Conservation (phyloP, 352 stramenopile genomes). For the Bremia lactucae region DNA sequence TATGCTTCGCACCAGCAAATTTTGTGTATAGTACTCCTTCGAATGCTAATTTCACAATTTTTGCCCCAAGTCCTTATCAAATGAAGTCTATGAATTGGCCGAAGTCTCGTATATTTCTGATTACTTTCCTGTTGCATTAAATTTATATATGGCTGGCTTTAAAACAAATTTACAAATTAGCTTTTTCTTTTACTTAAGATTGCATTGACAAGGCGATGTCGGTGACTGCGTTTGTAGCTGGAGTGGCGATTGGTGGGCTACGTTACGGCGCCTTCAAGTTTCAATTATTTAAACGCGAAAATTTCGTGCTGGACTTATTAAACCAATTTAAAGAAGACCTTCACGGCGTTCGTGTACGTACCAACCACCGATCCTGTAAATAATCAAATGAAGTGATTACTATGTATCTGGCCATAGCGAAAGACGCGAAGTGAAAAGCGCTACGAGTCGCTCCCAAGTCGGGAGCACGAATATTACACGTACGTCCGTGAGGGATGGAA, state of each 20-base stretch:
- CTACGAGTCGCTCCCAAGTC: conserved; percentile 53
- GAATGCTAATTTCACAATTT: no score
- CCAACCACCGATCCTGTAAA: background rate
- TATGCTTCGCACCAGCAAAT: no score
- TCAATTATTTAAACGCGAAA: conserved; percentile 58
- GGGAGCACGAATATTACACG: conserved; percentile 79
- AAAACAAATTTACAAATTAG: no score
- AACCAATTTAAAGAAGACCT: conserved; percentile 56
- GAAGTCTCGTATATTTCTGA: no score
- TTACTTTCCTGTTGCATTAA: no score
- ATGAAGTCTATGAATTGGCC: no score
- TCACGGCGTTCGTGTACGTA: conserved; percentile 22
- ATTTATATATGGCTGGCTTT: no score
- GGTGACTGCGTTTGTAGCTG: conserved; percentile 56
- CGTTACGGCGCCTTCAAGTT: conserved; percentile 62
- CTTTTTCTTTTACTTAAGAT: no score
- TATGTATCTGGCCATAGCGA: conserved; percentile 5
- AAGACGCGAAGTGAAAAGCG: conserved; percentile 28
- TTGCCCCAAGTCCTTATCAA: no score
- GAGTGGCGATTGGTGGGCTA: conserved; percentile 44
- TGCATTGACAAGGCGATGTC: conserved; percentile 57
- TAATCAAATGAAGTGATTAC: background rate
- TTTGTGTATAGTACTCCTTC: no score
- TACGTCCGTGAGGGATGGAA: conserved; percentile 62
- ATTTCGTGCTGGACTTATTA: conserved; percentile 56